Evolutionary conservation across 139 green algal species (phyloP).

Genomic region (Haematococcus sp.): DNA sequence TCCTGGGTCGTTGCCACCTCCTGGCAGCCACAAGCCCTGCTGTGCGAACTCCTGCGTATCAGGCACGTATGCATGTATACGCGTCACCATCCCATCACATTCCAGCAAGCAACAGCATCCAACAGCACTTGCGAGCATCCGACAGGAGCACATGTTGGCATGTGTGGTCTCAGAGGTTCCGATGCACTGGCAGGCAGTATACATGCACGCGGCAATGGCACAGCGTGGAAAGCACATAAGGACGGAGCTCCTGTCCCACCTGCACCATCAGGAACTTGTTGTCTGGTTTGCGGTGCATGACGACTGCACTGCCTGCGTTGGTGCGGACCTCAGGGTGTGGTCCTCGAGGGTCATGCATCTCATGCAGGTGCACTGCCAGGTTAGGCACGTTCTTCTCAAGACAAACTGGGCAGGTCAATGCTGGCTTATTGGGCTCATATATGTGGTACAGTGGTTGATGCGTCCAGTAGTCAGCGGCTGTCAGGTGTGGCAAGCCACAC

Average conservation of each 20-base stretch:
- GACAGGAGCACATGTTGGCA: too few relatives aligned
- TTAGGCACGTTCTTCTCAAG: neutral
- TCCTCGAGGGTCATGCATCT: slow-evolving; percentile 2
- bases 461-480: neutral
- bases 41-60: slow-evolving; percentile 1
- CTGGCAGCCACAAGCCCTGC: slow-evolving; percentile 7
- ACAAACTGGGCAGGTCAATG: neutral
- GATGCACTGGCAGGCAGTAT: too few relatives aligned
- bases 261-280: slow-evolving; percentile 13
- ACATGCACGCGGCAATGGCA: too few relatives aligned
- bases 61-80: too few relatives aligned
- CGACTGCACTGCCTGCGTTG: neutral
- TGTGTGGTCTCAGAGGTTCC: too few relatives aligned
- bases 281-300: neutral
- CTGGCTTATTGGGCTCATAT: neutral
- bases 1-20: neutral
- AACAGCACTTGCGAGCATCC: too few relatives aligned
- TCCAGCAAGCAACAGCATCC: too few relatives aligned
- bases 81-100: too few relatives aligned
- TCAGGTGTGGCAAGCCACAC: slow-evolving; percentile 4
- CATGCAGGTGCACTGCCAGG: slow-evolving; percentile 8
- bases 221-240: too few relatives aligned
- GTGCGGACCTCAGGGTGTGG: slow-evolving; percentile 8
- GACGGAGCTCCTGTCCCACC: too few relatives aligned
- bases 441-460: slow-evolving; percentile 18